phyloP scores from a whole-genome alignment of 331 rosid genomes.

The Stylosanthes scabra region DNA sequence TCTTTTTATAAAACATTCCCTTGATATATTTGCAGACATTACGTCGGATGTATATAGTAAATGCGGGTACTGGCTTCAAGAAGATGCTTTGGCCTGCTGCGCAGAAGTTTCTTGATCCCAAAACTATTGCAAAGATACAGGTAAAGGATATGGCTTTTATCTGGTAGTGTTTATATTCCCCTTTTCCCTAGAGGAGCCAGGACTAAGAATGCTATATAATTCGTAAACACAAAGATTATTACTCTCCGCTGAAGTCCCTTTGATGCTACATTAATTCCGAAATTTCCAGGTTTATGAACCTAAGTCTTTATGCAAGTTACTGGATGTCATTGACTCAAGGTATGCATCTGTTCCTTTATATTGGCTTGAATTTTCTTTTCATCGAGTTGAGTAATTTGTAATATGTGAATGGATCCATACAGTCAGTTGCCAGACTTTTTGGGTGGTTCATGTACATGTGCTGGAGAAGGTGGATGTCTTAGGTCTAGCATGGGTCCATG shows the following conservation, averaged over 20 bases:
- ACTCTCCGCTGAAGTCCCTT: slow-evolving; percentile 3
- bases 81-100: slow-evolving; percentile 98
- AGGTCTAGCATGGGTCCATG: slow-evolving; percentile 91
- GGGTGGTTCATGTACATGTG: slow-evolving; percentile 89
- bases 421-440: slow-evolving; percentile 95
- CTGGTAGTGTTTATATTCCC: background rate
- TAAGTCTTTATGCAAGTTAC: slow-evolving; percentile 50
- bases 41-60: slow-evolving; percentile 85
- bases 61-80: slow-evolving; percentile 95
- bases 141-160: slow-evolving; percentile 30
- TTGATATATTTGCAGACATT: slow-evolving; percentile 63
- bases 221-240: no score
- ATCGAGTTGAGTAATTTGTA: slow-evolving; percentile 24
- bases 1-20: background rate
- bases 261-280: slow-evolving; percentile 13
- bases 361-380: slow-evolving; percentile 17
- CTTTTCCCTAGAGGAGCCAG: background rate
- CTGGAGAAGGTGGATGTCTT: slow-evolving; percentile 89
- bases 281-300: slow-evolving; percentile 72
- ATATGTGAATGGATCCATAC: slow-evolving; percentile 24
- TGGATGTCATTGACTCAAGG: slow-evolving; percentile 85
- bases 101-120: slow-evolving; percentile 86
- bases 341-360: slow-evolving; percentile 36
- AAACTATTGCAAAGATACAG: slow-evolving; percentile 89
- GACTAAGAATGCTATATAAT: no score